Conservation (phyloP, 352 stramenopile genomes). For the Salisapilia sapeloensis region DNA sequence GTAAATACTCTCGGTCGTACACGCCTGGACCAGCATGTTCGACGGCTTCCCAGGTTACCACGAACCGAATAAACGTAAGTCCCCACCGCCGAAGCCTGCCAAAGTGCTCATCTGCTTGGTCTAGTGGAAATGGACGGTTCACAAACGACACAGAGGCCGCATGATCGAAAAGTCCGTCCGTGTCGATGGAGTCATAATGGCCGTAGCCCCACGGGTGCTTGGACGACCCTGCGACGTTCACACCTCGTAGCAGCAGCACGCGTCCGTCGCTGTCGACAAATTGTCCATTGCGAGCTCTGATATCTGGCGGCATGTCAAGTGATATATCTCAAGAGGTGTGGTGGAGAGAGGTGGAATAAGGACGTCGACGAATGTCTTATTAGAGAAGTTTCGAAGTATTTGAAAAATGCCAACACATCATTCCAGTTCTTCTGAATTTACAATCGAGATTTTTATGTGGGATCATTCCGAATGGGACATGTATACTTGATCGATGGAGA, state of each 20-base stretch:
- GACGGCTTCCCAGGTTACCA: constrained; percentile 36
- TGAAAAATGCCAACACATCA: too few species aligned
- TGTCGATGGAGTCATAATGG: constrained; percentile 1
- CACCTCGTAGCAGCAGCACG: constrained; percentile 15
- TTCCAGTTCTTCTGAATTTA: too few species aligned
- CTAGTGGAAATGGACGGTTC: constrained; percentile 18
- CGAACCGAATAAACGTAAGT: constrained; percentile 16
- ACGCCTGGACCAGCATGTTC: constrained; percentile 22
- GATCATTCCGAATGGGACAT: too few species aligned
- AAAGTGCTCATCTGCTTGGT: constrained; percentile 21
- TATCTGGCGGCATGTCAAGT: too few species aligned
- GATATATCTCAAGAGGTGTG: too few species aligned
- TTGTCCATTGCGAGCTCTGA: constrained; percentile 3
- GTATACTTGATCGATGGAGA: too few species aligned
- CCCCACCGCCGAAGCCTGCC: constrained; percentile 13
- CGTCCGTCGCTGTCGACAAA: constrained; percentile 14
- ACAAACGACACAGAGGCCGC: constrained; percentile 17
- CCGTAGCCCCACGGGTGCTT: constrained; percentile 12
- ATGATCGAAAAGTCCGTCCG: constrained; percentile 2
- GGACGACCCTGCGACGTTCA: constrained; percentile 24
- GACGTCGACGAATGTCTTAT: too few species aligned
- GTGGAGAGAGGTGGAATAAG: too few species aligned
- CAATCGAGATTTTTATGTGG: too few species aligned
- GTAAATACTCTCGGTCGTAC: constrained; percentile 24
- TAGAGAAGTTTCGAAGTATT: too few species aligned